Evolutionary conservation across 2,329 filamentous ascomycete genomes (phyloP).

Genomic region (Aspergillus quadrilineatus): DNA sequence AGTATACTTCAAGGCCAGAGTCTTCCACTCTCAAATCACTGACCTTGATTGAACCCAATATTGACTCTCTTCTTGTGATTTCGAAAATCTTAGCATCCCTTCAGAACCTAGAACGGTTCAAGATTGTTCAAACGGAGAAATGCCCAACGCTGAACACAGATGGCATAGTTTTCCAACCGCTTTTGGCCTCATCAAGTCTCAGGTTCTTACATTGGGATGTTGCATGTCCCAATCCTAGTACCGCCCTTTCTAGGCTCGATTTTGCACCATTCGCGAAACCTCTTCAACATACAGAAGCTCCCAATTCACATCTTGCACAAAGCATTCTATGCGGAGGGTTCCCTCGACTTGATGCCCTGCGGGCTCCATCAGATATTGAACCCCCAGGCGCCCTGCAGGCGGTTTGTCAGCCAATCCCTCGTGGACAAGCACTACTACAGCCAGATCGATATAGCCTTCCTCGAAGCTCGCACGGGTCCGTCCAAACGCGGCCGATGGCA

Average conservation of each 20-base stretch:
- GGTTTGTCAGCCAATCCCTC: conserved; percentile 42
- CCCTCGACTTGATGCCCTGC: conserved; percentile 39
- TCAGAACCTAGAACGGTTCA: conserved; percentile 49
- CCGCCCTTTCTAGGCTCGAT: conserved; percentile 40
- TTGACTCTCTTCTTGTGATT: conserved; percentile 53
- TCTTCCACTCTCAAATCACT: conserved; percentile 49
- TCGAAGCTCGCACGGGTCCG: conserved; percentile 44
- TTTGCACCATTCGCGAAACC: conserved; percentile 38
- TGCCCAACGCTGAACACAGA: conserved; percentile 48
- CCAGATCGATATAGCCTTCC: conserved; percentile 43
- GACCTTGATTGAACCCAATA: conserved; percentile 53
- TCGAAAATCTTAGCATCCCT: conserved; percentile 53
- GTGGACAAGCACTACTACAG: conserved; percentile 40
- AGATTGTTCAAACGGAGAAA: conserved; percentile 51
- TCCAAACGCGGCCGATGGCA: conserved; percentile 41
- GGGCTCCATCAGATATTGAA: conserved; percentile 46
- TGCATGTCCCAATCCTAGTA: conserved; percentile 38
- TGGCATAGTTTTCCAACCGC: conserved; percentile 46
- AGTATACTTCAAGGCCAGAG: conserved; percentile 50
- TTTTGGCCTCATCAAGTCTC: conserved; percentile 51
- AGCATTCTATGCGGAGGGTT: conserved; percentile 46
- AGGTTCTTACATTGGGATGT: conserved; percentile 59
- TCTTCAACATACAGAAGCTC: conserved; percentile 34
- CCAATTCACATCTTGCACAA: conserved; percentile 45
- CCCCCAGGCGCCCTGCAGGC: conserved; percentile 45